Conservation (phyloP, 2,329 filamentous ascomycete species). For the Ascochyta koolunga region DNA sequence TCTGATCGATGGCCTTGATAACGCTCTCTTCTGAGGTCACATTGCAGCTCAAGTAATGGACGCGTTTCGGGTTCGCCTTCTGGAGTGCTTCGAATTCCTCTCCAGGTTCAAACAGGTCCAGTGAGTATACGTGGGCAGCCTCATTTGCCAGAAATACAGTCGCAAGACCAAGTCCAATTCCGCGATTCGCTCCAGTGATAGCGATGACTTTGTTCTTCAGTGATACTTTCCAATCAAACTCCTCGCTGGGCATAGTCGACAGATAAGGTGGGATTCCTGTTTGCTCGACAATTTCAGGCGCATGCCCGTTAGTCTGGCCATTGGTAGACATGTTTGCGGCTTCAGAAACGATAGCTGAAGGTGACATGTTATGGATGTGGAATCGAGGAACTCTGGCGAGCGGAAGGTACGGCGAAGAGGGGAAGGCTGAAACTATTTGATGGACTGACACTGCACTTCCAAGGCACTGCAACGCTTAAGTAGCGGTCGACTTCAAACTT, state of each 20-base stretch:
- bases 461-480: slow-evolving; percentile 28
- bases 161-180: slow-evolving; percentile 55
- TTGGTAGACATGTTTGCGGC: slow-evolving; percentile 23
- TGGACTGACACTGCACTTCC: slow-evolving; percentile 5
- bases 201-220: slow-evolving; percentile 51
- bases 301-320: slow-evolving; percentile 15
- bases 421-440: background rate
- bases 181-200: slow-evolving; percentile 39
- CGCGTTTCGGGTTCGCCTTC: slow-evolving; percentile 50
- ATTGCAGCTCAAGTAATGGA: slow-evolving; percentile 56
- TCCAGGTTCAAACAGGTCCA: slow-evolving; percentile 56
- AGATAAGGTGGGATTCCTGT: slow-evolving; percentile 44
- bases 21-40: slow-evolving; percentile 57
- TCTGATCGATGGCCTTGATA: slow-evolving; percentile 53
- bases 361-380: slow-evolving; percentile 32
- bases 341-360: slow-evolving; percentile 33
- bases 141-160: slow-evolving; percentile 56
- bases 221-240: slow-evolving; percentile 55
- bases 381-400: slow-evolving; percentile 15
- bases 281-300: slow-evolving; percentile 30
- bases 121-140: slow-evolving; percentile 55
- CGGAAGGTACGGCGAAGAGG: slow-evolving; percentile 22
- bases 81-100: slow-evolving; percentile 53
- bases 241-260: slow-evolving; percentile 52
- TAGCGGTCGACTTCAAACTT: slow-evolving; percentile 20